Evolutionary conservation across 441 rosid species (phyloP), one percentile per base, ranked within the genome.

Genomic region (Populus hybrid): DNA sequence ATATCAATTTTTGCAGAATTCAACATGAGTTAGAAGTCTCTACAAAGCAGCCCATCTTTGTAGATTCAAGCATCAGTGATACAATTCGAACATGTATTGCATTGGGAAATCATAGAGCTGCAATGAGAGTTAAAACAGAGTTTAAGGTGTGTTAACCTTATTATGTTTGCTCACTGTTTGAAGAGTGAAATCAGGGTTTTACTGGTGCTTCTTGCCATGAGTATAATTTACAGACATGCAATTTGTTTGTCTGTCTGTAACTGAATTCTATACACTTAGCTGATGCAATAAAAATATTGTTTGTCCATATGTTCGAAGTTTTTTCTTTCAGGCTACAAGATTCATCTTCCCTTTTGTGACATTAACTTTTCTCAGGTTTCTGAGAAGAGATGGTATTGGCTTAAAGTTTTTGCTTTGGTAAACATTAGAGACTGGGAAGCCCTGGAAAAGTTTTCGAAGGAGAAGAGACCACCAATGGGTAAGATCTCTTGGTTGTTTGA

Each of bases 381-480:
- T 77, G 98, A 97, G 86, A 97, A 92, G 88, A 90, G 99, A 86
- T 94, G 99, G 99, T 97, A 93, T 80, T 94, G 93, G 93, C 98
- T 97, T 73, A 97, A 97, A 88, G 90, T 91, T 80, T 94, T 91
- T 76, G 99, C 98, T 80, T 83, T 97, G 86, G 97, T 97, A 78
- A 92, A 97, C 69, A 91, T 88, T 65, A 88, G 95, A 88, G 97
- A 93, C 80, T 97, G 99, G 99, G 98, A 88, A 74, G 97, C 92
- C 7, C 85, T 97, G 4, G 98, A 97, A 81, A 92, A 91, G 89
- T 97, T 97, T 78, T 97, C 98, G 1, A 97, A 91, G 83, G 99
- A 97, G 83, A 97, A 88, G 90, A 87, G 93, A 83, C 98, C 99
- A 36, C 97, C 99, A 65, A 89, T 87, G 73, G 98, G 99, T 96